Base-by-base conservation (phyloP, 768 basidiomycete species). In the Mycena maculata region DNA sequence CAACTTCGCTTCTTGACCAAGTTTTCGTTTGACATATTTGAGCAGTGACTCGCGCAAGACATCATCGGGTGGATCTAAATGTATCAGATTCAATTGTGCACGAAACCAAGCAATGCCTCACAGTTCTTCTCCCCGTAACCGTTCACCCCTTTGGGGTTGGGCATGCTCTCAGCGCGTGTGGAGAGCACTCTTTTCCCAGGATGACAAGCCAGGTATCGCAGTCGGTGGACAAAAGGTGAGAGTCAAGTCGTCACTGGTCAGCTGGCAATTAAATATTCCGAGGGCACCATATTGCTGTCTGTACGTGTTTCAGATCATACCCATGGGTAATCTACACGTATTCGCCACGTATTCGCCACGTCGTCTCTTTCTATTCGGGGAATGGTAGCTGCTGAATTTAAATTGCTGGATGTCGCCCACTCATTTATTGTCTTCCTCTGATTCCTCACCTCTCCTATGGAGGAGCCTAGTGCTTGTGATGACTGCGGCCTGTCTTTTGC, bases 41-140 rank as follows among this genome's bases (percentile, higher is more conserved):
- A 64, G n/a, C 25, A 56, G 28, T 20, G 54, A 13, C 13, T 64
- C 54, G 31, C 27, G 31, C 25, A 64, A 28, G 5, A 31, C 31
- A 15, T 47, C 30, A 42, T 64, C 63, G 2, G 63, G 53, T 23
- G 50, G 50, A 23, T 36, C 50, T 53, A 22, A 53, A 20, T 20
- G 36, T 27, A 22, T n/a, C 20, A 22, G 31, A 20, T 8, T 8
- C 6, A 22, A 36, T n/a, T n/a, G n/a, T n/a, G n/a, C n/a, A n/a
- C n/a, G n/a, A 31, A 20, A 33, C 8, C 3, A 33, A 16, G 12
- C 10, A 50, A 31, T 30, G 30, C 11, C 50, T 33, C 31, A 53
- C 50, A 53, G 18, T 31, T 10, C 18, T 53, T 53, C n/a, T 18
- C 18, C 23, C 50, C 50, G 22, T 53, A 53, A 5, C 31, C 50